Conservation (phyloP, 768 basidiomycete species). For the Pholiota conissans region DNA sequence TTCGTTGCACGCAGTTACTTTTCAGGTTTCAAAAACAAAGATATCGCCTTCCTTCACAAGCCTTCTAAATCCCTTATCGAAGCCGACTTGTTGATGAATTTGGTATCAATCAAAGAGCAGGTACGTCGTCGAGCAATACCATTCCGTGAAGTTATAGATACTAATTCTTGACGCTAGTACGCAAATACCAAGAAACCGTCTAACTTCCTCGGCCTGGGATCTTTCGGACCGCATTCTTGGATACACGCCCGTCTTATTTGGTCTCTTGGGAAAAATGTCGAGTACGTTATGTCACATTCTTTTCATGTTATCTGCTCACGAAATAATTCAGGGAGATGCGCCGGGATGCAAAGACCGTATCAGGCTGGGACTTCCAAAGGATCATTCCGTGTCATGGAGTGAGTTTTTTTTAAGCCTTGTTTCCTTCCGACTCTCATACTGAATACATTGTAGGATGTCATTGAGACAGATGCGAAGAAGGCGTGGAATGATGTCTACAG, state of each 20-base stretch:
- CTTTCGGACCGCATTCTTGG: constrained; percentile 36
- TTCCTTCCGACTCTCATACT: neutral
- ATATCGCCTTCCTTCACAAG: constrained; percentile 80
- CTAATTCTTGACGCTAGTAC: constrained; percentile 28
- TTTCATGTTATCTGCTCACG: neutral
- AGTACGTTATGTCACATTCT: constrained; percentile 26
- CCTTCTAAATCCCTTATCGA: constrained; percentile 71
- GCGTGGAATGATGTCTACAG: constrained; percentile 51
- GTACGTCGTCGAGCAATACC: too few relatives aligned
- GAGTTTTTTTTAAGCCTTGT: constrained; percentile 11
- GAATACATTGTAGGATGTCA: constrained; percentile 43
- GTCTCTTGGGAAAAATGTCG: constrained; percentile 36
- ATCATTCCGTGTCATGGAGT: constrained; percentile 74
- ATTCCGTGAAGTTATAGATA: too few relatives aligned
- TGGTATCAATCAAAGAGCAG: constrained; percentile 73
- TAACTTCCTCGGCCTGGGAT: constrained; percentile 23
- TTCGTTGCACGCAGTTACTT: constrained; percentile 51
- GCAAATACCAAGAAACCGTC: constrained; percentile 34
- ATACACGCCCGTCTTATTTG: constrained; percentile 33
- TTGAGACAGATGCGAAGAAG: constrained; percentile 58
- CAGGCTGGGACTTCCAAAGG: constrained; percentile 70
- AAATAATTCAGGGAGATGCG: constrained; percentile 48
- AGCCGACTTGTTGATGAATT: constrained; percentile 84
- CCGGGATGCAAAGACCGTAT: constrained; percentile 62
- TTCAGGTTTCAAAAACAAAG: constrained; percentile 71